Percentiles rank a stretch among this genome's conserved stretches.
phyloP scores from a whole-genome alignment of 192 early-diverging fungal species.

The Backusella westeae region DNA sequence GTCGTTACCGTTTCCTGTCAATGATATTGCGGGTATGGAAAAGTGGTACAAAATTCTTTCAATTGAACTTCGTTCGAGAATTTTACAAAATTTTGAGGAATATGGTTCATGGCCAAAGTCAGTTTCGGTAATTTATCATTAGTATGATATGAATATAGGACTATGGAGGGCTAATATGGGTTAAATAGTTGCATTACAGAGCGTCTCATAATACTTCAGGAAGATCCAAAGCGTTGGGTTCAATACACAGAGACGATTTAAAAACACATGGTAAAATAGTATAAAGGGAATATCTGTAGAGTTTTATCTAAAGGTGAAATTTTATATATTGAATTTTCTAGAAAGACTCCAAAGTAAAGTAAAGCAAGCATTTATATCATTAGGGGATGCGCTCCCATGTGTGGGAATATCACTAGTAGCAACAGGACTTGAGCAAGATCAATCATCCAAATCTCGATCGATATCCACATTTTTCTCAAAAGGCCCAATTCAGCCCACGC shows the following conservation, averaged over 20 bases:
- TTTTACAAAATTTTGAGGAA: slow-evolving; percentile 49
- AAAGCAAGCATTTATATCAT: not conserved
- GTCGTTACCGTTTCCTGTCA: slow-evolving; percentile 35
- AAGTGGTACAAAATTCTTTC: slow-evolving; percentile 54
- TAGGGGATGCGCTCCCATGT: not conserved
- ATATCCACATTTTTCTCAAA: not conserved
- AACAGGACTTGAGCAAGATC: not conserved
- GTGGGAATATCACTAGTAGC: not conserved
- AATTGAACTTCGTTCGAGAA: slow-evolving; percentile 48
- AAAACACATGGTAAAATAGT: not conserved
- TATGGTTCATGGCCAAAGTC: slow-evolving; percentile 53
- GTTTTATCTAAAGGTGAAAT: not conserved
- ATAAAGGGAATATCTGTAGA: not conserved
- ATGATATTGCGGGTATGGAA: slow-evolving; percentile 22
- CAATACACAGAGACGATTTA: slow-evolving; percentile 6
- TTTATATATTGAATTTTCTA: not conserved
- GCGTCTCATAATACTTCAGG: not conserved
- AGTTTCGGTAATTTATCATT: slow-evolving; percentile 32
- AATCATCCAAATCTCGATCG: slow-evolving; percentile 11
- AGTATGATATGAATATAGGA: not conserved
- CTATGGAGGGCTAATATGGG: not conserved
- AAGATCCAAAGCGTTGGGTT: not conserved
- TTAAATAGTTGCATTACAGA: not conserved
- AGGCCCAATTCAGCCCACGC: not conserved
- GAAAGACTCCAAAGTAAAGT: not conserved